Conservation (phyloP, 139 green algal species). For the Tetradesmus lagerheimii region DNA sequence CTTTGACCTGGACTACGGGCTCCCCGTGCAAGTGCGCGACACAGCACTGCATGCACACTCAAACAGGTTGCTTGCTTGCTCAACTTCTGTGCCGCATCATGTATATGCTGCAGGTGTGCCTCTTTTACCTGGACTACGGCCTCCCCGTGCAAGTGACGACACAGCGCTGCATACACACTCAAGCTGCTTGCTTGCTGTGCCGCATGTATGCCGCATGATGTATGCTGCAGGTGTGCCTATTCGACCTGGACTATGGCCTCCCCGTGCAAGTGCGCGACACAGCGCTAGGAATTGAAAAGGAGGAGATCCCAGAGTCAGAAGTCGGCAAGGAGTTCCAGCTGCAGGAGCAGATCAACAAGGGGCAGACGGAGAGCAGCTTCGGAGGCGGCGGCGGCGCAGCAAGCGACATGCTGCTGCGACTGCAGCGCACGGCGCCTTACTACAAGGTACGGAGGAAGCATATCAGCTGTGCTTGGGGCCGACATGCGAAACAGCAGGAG, state of each 20-base stretch:
- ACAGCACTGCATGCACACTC: too few species aligned
- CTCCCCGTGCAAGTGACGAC: conserved; percentile 94
- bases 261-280: conserved; percentile 87
- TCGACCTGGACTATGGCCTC: conserved; percentile 97
- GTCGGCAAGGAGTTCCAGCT: conserved; percentile 93
- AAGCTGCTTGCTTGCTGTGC: not conserved
- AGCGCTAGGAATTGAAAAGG: conserved; percentile 83
- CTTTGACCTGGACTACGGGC: conserved; percentile 96
- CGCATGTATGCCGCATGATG: not conserved
- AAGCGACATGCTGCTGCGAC: conserved; percentile 86
- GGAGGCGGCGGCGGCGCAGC: conserved; percentile 47
- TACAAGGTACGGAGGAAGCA: conserved; percentile 90
- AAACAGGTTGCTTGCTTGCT: too few species aligned
- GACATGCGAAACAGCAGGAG: too few species aligned
- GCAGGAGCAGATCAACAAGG: conserved; percentile 65
- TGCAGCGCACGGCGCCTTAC: conserved; percentile 94
- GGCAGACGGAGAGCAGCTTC: conserved; percentile 69
- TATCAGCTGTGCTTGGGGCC: not conserved
- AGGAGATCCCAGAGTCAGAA: conserved; percentile 87
- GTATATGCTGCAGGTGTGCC: conserved; percentile 86
- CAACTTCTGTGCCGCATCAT: too few species aligned
- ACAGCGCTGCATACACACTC: not conserved
- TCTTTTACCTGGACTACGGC: conserved; percentile 97
- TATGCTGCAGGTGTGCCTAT: conserved; percentile 88
- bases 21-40: conserved; percentile 92